A percentile compares a stretch with the other conserved stretches of the same genome.
These are phyloP conservation scores for Irpex lacteus DNA, from an alignment of 1,284 basidiomycete genomes.

Conservation along the genomic window DNA sequence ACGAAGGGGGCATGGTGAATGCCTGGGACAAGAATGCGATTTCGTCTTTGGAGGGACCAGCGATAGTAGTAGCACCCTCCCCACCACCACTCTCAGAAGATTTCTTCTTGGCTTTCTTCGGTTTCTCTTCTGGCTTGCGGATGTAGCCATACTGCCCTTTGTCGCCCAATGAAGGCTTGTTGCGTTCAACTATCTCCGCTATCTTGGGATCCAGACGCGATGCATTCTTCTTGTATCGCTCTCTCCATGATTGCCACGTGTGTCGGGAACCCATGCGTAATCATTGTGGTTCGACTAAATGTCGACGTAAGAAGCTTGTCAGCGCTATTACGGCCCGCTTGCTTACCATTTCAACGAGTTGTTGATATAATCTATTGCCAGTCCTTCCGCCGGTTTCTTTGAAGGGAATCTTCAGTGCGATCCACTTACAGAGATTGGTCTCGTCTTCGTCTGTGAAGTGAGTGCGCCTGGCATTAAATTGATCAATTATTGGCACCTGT, in stretches of 20 bases:
- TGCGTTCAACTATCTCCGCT: constrained; percentile 60
- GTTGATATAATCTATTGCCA: constrained; percentile 76
- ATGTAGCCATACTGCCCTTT: constrained; percentile 79
- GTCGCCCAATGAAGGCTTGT: constrained; percentile 61
- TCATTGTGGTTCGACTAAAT: constrained; percentile 58
- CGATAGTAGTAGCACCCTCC: constrained; percentile 6
- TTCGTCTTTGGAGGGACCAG: constrained; percentile 17
- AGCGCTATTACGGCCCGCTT: background rate
- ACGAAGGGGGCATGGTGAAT: constrained; percentile 17
- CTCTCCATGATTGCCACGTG: constrained; percentile 85
- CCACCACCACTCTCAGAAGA: constrained; percentile 15
- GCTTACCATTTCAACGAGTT: constrained; percentile 52
- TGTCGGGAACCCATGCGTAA: constrained; percentile 78
- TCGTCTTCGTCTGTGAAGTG: constrained; percentile 75
- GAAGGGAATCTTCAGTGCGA: constrained; percentile 75
- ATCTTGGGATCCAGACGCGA: constrained; percentile 62
- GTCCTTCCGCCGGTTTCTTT: constrained; percentile 76
- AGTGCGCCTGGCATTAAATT: constrained; percentile 49
- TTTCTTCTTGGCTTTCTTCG: constrained; percentile 53
- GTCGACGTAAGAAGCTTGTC: background rate
- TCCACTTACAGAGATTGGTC: constrained; percentile 67
- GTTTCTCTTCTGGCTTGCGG: constrained; percentile 64
- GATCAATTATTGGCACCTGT: background rate
- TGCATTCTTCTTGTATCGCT: constrained; percentile 80
- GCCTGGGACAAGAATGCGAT: constrained; percentile 17